These are phyloP conservation scores for Calcarisporium arbuscula DNA, from an alignment of 2,329 filamentous ascomycete species.

Conservation along the genomic window DNA sequence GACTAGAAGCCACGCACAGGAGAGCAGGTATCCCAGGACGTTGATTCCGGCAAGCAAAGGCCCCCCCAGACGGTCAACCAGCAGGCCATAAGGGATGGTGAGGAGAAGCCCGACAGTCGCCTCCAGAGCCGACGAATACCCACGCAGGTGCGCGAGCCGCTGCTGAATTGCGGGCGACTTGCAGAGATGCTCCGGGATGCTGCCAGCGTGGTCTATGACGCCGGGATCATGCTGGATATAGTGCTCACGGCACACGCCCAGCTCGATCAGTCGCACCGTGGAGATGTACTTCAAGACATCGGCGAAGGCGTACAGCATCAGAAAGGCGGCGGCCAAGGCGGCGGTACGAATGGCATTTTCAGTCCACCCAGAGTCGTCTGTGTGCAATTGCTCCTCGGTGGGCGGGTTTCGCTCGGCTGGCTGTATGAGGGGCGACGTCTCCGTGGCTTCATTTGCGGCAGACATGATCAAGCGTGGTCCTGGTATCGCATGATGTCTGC, in stretches of 20 bases:
- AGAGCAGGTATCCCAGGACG: slow-evolving; percentile 5
- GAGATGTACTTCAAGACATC: slow-evolving; percentile 1
- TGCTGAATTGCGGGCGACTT: slow-evolving; percentile 3
- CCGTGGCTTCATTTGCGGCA: too few species aligned
- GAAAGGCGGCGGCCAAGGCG: slow-evolving; percentile 1
- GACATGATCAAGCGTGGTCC: too few species aligned
- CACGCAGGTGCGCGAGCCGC: slow-evolving; percentile 4
- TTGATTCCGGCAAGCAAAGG: slow-evolving; percentile 3
- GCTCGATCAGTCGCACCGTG: slow-evolving; percentile 1
- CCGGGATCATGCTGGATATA: background rate
- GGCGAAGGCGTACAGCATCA: slow-evolving; percentile 4
- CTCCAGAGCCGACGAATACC: slow-evolving; percentile 1
- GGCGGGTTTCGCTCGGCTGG: too few species aligned
- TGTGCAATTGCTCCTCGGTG: too few species aligned
- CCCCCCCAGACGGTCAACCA: slow-evolving; percentile 3
- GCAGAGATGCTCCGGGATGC: slow-evolving; percentile 6
- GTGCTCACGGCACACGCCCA: slow-evolving; percentile 4
- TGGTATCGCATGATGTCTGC: too few species aligned
- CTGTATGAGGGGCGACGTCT: too few species aligned
- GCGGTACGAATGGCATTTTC: slow-evolving; percentile 1
- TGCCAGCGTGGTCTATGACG: background rate
- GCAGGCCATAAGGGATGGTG: slow-evolving; percentile 4
- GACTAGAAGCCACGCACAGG: slow-evolving; percentile 3
- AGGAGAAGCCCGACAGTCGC: slow-evolving; percentile 2
- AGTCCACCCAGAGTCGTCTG: background rate